Evolutionary conservation across 2,329 filamentous ascomycete species (phyloP).

Genomic region (Leptographium lundbergii): DNA sequence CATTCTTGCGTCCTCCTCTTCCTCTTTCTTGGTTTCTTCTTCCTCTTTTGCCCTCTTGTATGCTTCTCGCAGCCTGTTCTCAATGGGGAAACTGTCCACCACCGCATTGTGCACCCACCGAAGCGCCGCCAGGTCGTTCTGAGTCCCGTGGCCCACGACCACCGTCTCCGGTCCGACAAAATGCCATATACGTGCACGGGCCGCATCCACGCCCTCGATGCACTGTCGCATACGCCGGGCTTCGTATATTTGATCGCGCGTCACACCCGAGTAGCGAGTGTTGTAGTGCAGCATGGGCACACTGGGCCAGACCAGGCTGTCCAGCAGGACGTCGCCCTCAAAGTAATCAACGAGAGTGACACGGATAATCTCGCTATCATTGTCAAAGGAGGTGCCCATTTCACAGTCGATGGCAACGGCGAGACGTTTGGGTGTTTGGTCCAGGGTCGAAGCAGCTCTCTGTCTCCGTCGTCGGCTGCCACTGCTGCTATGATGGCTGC

Average conservation of each 20-base stretch:
- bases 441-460: not conserved
- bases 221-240: not conserved
- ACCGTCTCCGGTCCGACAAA: not conserved
- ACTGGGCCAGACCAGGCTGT: not conserved
- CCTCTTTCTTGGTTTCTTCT: too few species aligned
- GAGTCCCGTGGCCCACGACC: not conserved
- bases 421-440: not conserved
- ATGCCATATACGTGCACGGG: not conserved
- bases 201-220: not conserved
- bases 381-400: not conserved
- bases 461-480: not conserved
- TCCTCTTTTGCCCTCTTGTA: not conserved
- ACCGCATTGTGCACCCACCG: not conserved
- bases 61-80: not conserved
- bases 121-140: not conserved
- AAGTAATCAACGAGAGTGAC: not conserved
- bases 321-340: not conserved
- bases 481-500: not conserved
- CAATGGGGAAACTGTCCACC: not conserved
- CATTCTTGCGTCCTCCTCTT: not conserved
- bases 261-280: not conserved
- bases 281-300: not conserved
- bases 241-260: not conserved
- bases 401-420: constrained; percentile 1
- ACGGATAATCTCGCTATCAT: not conserved